Evolutionary conservation across 768 basidiomycete species (phyloP), one percentile per base, ranked within the genome.

Genomic region (Pulveroboletus sp.): DNA sequence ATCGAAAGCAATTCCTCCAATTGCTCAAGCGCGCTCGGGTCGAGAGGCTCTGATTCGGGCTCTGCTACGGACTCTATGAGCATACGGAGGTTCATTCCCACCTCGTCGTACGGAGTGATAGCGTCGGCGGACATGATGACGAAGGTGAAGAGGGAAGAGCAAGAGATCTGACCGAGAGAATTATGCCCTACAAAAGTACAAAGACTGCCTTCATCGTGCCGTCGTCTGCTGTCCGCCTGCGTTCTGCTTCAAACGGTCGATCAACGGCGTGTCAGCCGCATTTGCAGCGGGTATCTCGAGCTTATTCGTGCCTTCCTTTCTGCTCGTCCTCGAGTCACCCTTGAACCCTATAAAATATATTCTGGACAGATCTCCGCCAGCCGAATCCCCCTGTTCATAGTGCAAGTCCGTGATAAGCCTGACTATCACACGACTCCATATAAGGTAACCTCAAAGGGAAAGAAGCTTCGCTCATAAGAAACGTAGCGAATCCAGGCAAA

Each of bases 301-400:
- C 63, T 79, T 82, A 41, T 76, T 78, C 32, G 76, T 76, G n/a
- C 70, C 76, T 46, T 86, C 84, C 54, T 78, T 82, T 56, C 76
- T 74, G 15, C 68, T 64, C 15, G 74, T 72, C 46, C 75, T 72
- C 41, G 75, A 72, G 55, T 89, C 86, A 37, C 90, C 91, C 64
- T 82, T 86, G 74, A 93, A 93, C 17, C 90, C 90, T 38, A 93
- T 60, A 60, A 83, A 93, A 62, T 86, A 93, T 33, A 93, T 67
- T 24, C 85, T 71, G 4, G 85, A 79, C 15, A 69, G 55, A 7
- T 88, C 84, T 26, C 76, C 84, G 6, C 86, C 87, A 5, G 73
- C 74, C 2, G 88, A 73, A 37, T 89, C 80, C 47, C 79, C 81
- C 88, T 89, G 54, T 26, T 42, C 46, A 41, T 41, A n/a, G 17